A percentile compares a stretch with the other conserved stretches of the same genome.
Conservation (phyloP, 805 yeast species). For the Saccharomycopsis fermentans region DNA sequence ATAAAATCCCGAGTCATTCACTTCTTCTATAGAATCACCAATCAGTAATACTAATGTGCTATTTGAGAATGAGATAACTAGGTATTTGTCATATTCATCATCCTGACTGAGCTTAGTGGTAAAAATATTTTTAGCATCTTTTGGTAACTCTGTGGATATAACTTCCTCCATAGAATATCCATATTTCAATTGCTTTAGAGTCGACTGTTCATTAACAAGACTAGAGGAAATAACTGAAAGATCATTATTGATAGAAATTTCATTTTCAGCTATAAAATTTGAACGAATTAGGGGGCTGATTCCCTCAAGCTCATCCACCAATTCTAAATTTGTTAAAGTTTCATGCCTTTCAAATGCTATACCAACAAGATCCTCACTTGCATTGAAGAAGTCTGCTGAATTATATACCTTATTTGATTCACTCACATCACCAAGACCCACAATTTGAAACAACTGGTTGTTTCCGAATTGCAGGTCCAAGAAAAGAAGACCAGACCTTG, state of each 20-base stretch:
- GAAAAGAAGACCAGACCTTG: constrained; percentile 68
- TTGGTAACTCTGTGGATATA: constrained; percentile 71
- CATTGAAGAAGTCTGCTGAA: constrained; percentile 25
- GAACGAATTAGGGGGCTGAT: constrained; percentile 45
- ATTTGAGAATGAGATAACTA: constrained; percentile 54
- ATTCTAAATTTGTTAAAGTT: constrained; percentile 43
- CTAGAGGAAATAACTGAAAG: background rate
- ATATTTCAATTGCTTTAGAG: constrained; percentile 39
- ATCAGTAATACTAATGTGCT: constrained; percentile 65
- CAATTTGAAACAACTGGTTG: constrained; percentile 68
- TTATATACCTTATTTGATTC: constrained; percentile 24
- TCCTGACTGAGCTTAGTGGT: constrained; percentile 40
- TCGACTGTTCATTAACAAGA: constrained; percentile 25
- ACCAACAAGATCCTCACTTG: constrained; percentile 27
- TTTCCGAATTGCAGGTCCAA: constrained; percentile 55
- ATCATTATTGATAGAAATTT: background rate
- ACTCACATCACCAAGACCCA: constrained; percentile 49
- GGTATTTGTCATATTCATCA: constrained; percentile 47
- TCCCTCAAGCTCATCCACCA: constrained; percentile 38
- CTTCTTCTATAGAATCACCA: constrained; percentile 74
- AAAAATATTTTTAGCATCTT: constrained; percentile 50
- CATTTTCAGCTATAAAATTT: constrained; percentile 23
- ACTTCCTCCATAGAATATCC: constrained; percentile 54
- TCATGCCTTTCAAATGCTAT: constrained; percentile 23
- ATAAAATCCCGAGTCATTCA: constrained; percentile 53